Base-by-base conservation (phyloP, 345 rosid genomes). In the Balakata baccata region DNA sequence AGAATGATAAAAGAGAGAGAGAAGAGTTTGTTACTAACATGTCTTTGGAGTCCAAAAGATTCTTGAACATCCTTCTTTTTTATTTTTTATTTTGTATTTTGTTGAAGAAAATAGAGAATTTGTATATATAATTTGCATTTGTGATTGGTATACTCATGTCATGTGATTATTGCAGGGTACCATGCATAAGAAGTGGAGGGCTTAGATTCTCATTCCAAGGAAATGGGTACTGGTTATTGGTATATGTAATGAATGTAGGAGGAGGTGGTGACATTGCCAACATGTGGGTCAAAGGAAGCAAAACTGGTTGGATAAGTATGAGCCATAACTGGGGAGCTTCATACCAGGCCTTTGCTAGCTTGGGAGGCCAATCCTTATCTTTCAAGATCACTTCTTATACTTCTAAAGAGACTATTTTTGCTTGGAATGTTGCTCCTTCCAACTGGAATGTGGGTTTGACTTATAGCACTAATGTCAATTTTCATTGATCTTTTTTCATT, bases 261-360 rank as follows among this genome's bases (percentile, higher is more conserved):
- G 83, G 81, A 34, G 74, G 60, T 1, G 80, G 85, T 38, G 74
- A 79, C 69, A 77, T 84, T 34, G 67, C 68, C 0, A 18, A 37
- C 17, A 77, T 81, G 61, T 76, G 78, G 81, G 69, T 84, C 18
- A 84, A 76, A 66, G 84, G 81, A 10, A 90, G 86, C 83, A 81
- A 49, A 41, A 89, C 98, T 0, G 81, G 81, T 12, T 93, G 97
- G 97, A 89, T 93, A 3, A 61, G 80, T 73, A 93, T 91, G 98
- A 89, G 90, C 86, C 97, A 94, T 70, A 91, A 94, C 50, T 91
- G 97, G 96, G 96, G 98, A 54, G 98, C 97, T 70, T 87, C 98
- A 0, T 93, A 90, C 64, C 98, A 93, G 72, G 97, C 97, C 20
- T 91, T 94, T 63, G 86, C 98, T 37, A 76, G 85, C 45, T 86